These are phyloP conservation scores for Calocybe gangraenosa DNA, from an alignment of 768 basidiomycete genomes.

Conservation along the genomic window DNA sequence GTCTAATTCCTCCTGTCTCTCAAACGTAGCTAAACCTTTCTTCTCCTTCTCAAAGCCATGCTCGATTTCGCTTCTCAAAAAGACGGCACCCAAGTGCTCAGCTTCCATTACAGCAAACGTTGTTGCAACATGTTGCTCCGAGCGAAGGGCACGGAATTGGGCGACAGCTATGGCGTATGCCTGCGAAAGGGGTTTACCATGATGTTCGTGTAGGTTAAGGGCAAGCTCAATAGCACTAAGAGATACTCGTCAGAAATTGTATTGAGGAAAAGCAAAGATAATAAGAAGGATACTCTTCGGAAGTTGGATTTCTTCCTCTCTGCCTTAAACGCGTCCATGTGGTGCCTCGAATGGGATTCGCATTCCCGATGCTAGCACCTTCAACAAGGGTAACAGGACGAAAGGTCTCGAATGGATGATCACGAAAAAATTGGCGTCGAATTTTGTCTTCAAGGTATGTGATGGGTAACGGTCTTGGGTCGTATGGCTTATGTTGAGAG, in stretches of 20 bases:
- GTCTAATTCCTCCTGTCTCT: slow-evolving; percentile 50
- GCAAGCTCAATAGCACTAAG: slow-evolving; percentile 75
- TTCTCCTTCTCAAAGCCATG: slow-evolving; percentile 59
- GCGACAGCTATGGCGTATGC: slow-evolving; percentile 79
- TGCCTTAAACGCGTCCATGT: slow-evolving; percentile 81
- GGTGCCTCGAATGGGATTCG: slow-evolving; percentile 52
- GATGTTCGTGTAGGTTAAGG: slow-evolving; percentile 69
- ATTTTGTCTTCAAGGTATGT: slow-evolving; percentile 82
- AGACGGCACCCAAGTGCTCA: slow-evolving; percentile 64
- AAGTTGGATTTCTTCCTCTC: slow-evolving; percentile 73
- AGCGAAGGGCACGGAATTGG: slow-evolving; percentile 86
- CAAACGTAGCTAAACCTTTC: slow-evolving; percentile 55
- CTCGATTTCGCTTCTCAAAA: slow-evolving; percentile 57
- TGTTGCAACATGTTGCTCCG: slow-evolving; percentile 76
- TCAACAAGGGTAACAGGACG: slow-evolving; percentile 78
- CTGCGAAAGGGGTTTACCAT: slow-evolving; percentile 59
- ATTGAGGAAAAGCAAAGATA: not conserved
- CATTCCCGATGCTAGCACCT: slow-evolving; percentile 48
- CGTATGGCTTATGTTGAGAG: slow-evolving; percentile 32
- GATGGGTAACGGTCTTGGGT: slow-evolving; percentile 53
- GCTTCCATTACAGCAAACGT: slow-evolving; percentile 80
- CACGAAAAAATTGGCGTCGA: slow-evolving; percentile 87
- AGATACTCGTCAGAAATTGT: slow-evolving; percentile 13
- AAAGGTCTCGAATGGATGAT: slow-evolving; percentile 96
- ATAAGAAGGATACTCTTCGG: slow-evolving; percentile 87